A percentile compares a stretch with the other conserved stretches of the same genome.
phyloP scores from a whole-genome alignment of 2,329 filamentous ascomycete genomes.

The Fusarium avenaceum region DNA sequence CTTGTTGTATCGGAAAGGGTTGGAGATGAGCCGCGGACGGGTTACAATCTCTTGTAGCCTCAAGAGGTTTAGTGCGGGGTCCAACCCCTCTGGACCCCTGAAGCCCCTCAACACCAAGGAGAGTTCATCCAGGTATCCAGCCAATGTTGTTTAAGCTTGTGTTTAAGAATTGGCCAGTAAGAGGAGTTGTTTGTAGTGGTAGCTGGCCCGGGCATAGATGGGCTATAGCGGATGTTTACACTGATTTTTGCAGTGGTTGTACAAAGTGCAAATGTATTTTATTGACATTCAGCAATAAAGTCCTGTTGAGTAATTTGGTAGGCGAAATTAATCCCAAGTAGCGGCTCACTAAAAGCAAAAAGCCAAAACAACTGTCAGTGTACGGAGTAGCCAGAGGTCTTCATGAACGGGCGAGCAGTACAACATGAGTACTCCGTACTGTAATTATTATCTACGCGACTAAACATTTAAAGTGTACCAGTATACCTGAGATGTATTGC shows the following conservation, averaged over 20 bases:
- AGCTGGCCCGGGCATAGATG: neutral
- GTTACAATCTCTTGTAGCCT: conserved; percentile 31
- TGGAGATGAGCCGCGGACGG: conserved; percentile 45
- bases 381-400: neutral
- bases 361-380: neutral
- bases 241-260: rapidly evolving
- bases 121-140: conserved; percentile 6
- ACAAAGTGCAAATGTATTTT: neutral
- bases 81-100: conserved; percentile 42
- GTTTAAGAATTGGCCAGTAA: neutral
- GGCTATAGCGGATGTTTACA: neutral
- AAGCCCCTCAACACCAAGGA: conserved; percentile 43
- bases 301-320: conserved; percentile 11
- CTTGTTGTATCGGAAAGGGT: conserved; percentile 48
- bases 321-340: conserved; percentile 15
- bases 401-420: neutral
- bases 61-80: conserved; percentile 49
- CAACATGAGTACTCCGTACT: neutral
- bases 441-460: neutral
- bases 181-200: neutral
- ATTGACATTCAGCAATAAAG: neutral
- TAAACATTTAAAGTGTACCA: too few relatives aligned
- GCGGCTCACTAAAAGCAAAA: neutral
- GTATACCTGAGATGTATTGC: too few relatives aligned
- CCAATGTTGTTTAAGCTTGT: conserved; percentile 20